Evolutionary conservation across 352 stramenopile species (phyloP).

Genomic region (Saprolegnia diclina): DNA sequence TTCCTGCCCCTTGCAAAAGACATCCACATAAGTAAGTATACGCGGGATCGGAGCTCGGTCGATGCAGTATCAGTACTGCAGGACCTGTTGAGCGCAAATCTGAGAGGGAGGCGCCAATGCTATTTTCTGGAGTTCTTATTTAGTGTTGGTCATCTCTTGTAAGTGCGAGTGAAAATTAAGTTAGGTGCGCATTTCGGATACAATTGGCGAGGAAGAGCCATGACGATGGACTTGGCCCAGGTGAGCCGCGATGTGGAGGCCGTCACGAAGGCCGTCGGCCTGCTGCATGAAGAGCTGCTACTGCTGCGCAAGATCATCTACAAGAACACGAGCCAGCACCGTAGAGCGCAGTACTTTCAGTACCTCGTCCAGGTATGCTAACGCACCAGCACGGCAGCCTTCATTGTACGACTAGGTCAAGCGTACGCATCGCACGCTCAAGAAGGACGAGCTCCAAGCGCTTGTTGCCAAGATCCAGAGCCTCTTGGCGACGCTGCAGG

Average conservation of each 20-base stretch:
- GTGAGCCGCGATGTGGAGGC: conserved; percentile 6
- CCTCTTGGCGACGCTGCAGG: conserved; percentile 45
- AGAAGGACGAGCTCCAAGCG: conserved; percentile 34
- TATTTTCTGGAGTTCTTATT: no score
- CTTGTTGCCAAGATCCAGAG: conserved; percentile 37
- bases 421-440: conserved; percentile 46
- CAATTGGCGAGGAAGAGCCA: not conserved
- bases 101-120: no score
- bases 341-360: conserved; percentile 72
- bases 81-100: no score
- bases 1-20: not conserved
- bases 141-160: no score
- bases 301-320: conserved; percentile 81
- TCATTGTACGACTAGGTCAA: conserved; percentile 44
- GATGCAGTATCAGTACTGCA: no score
- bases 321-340: conserved; percentile 86
- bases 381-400: not conserved
- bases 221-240: conserved; percentile 13
- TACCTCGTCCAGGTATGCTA: conserved; percentile 54
- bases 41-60: no score
- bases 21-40: no score
- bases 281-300: conserved; percentile 51
- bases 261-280: not conserved
- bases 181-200: not conserved
- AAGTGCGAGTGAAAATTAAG: not conserved